Evolutionary conservation across 1,284 basidiomycete genomes (phyloP), one percentile per base, ranked within the genome.

Genomic region (Leccinum solheimii): DNA sequence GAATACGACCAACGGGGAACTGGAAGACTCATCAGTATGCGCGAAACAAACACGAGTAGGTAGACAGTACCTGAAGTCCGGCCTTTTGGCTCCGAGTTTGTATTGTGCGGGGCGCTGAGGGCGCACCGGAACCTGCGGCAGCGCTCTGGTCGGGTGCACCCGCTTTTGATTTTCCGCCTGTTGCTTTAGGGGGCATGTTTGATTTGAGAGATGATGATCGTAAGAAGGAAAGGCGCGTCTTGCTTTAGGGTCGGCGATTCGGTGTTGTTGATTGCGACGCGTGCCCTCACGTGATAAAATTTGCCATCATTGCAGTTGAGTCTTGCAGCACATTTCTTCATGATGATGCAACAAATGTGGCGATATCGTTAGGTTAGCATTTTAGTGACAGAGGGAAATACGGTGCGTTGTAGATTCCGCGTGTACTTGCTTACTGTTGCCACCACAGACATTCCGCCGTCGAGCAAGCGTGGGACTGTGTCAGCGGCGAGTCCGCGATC

Each of bases 1-100:
- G 94, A 62, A 96, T 93, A 91, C 94, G 93, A 52, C 94, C 94
- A 49, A 95, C 94, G 53, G 94, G 93, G 76, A 95, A 95, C 92
- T 94, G 19, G 9, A 4, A n/a, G 7, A 11, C 43, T 19, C 53
- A 9, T 70, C 49, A 64, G 57, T 30, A 52, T 34, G 13, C 26
- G 19, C 23, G n/a, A 16, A 40, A 6, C 6, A 30, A 5, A 11
- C 26, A 21, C 27, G 10, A 40, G 21, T 23, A 3, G 27, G 16
- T 11, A 19, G 26, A 79, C 85, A 54, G 8, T 58, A 92, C 93
- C 83, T 94, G 91, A 11, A 95, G 80, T 9, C 93, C 93, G 54
- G 93, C 93, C 69, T 89, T 92, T 72, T 87, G 85, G 72, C 91
- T 93, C 65, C 92, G 80, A 2, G 92, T 94, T 64, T 85, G 85